Conservation (phyloP, 768 basidiomycete genomes). For the Vararia minispora region DNA sequence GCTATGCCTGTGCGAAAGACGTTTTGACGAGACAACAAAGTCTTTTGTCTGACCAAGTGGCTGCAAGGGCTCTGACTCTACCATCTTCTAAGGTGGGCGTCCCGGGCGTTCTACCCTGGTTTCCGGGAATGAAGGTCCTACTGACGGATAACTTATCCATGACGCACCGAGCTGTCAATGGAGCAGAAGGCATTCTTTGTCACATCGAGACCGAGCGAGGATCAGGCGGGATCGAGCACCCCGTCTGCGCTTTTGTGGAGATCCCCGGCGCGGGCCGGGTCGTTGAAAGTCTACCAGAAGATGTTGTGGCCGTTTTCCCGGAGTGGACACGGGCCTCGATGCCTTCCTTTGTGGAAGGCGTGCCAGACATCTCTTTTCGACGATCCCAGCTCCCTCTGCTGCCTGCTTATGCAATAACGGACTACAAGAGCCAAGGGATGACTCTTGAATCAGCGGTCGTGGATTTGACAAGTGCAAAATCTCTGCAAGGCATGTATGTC, state of each 20-base stretch:
- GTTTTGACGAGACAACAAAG: too few species aligned
- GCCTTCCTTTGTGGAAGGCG: too few species aligned
- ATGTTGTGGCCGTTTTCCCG: not conserved
- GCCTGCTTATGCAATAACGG: not conserved
- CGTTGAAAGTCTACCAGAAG: not conserved
- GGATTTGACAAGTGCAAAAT: not conserved
- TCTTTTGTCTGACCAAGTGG: not conserved
- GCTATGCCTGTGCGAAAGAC: not conserved
- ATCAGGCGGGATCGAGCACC: not conserved
- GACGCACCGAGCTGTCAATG: not conserved
- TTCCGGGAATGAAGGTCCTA: not conserved
- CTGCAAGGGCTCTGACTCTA: not conserved
- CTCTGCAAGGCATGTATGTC: not conserved
- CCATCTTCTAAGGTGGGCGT: not conserved
- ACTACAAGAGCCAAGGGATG: constrained; percentile 1
- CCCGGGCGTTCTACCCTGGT: not conserved
- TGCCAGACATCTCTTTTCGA: not conserved
- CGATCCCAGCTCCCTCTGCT: not conserved
- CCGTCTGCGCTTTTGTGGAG: not conserved
- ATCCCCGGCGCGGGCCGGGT: not conserved
- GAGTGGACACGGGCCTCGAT: too few species aligned
- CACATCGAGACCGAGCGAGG: not conserved
- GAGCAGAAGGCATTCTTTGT: not conserved
- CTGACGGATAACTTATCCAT: not conserved
- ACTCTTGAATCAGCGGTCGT: not conserved